These are phyloP conservation scores for Musa schizocarpa DNA, from an alignment of 176 grass and related monocot genomes.

Conservation along the genomic window DNA sequence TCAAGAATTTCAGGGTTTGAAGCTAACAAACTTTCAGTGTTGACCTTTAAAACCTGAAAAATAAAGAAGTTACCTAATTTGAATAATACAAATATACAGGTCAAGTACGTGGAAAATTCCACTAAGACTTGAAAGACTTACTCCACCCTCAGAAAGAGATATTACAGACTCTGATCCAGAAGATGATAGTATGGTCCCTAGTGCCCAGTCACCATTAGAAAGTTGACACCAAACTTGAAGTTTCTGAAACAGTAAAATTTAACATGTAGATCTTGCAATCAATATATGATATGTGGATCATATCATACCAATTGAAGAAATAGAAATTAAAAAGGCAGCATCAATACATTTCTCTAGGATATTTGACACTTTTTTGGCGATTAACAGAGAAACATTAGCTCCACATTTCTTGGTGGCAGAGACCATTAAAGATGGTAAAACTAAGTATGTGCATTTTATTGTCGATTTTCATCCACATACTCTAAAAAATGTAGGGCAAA, in stretches of 20 bases:
- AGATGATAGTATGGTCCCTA: constrained; percentile 69
- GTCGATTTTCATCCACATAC: too few species aligned
- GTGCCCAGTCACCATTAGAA: constrained; percentile 68
- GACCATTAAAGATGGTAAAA: too few species aligned
- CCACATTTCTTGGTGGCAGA: too few species aligned
- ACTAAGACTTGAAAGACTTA: constrained; percentile 32
- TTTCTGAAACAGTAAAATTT: constrained; percentile 46
- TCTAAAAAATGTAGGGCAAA: too few species aligned
- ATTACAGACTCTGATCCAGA: constrained; percentile 64
- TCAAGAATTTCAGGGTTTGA: constrained; percentile 99
- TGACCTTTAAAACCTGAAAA: constrained; percentile 63
- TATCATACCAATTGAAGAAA: not conserved
- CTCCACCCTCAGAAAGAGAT: constrained; percentile 59
- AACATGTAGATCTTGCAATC: constrained; percentile 13
- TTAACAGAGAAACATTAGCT: not conserved
- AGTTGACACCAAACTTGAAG: constrained; percentile 73
- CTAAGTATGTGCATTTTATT: too few species aligned
- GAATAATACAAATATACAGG: not conserved
- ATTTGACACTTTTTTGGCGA: not conserved
- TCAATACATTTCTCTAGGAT: not conserved
- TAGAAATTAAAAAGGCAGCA: not conserved
- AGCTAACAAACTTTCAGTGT: constrained; percentile 68
- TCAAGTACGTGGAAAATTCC: not conserved
- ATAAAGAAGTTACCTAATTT: not conserved
- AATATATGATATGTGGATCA: not conserved